Base-by-base conservation (phyloP, 2,329 filamentous ascomycete genomes). In the Talaromyces sp. region DNA sequence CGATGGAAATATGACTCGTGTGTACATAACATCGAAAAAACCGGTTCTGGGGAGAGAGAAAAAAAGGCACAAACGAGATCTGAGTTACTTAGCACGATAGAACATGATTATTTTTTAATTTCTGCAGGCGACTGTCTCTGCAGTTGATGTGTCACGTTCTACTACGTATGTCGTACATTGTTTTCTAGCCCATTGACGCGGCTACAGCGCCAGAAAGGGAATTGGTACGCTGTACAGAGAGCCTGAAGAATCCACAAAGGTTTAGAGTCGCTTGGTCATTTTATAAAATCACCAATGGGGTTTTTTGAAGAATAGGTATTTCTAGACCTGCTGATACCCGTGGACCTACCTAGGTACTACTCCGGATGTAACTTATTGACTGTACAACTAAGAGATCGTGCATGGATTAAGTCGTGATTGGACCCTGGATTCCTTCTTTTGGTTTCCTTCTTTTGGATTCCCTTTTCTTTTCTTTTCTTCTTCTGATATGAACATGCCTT, bases 121-220 rank as follows among this genome's bases (percentile, higher is more conserved):
- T 48, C 28, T 48, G 25, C 45, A 33, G 13, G 17, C n/a, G 25
- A 28, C 45, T 46, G 17, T 48, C 45, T 35, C 28, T 48, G 25
- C 43, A 50, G 37, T 28, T 41, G 54, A 56, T 56, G 54, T 56
- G 36, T 56, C 35, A 56, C 43, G 19, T 50, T 39, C 41, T 6
- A 15, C 45, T 48, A 11, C 33, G 4, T 9, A 40, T 45, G 54
- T 40, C 25, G 17, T 22, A 48, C 21, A 48, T 46, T n/a, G 40
- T n/a, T 11, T 46, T 31, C n/a, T 4, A 19, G 9, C 17, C 33
- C 7, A 25, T 56, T 56, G 43, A 40, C 35, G 53, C 53, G 54
- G 54, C 43, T 56, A 28, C 41, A 25, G 54, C 54, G 54, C 36
- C 43, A 56, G 28, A 21, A 50, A 41, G 25, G 35, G 31, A 21